Evolutionary conservation across 169 alveolate genomes (phyloP).

Genomic region (Plasmodium falciparum): DNA sequence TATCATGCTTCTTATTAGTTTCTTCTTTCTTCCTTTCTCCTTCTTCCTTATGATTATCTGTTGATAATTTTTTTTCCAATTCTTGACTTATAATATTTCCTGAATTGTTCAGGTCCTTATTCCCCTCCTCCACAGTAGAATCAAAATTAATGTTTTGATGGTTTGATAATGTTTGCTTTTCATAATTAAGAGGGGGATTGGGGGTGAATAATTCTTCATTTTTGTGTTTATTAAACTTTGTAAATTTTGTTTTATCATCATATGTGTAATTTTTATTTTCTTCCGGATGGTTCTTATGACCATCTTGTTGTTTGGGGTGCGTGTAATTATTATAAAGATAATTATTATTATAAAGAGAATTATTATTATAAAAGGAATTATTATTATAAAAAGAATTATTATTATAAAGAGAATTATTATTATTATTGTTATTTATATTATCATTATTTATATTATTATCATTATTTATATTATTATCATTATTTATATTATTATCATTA

Average conservation of each 20-base stretch:
- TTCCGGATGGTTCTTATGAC: no score
- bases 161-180: no score
- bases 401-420: background rate
- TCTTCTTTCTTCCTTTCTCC: background rate
- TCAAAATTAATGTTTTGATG: no score
- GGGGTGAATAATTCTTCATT: no score
- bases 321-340: no score
- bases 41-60: background rate
- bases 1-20: background rate
- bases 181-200: no score
- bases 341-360: no score
- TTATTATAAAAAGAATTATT: background rate
- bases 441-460: background rate
- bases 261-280: no score
- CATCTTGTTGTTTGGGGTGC: no score
- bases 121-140: background rate
- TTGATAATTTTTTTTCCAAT: no score
- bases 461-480: background rate
- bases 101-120: background rate
- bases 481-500: background rate
- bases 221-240: no score
- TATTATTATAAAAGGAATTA: background rate
- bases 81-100: background rate
- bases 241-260: no score
- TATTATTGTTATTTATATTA: background rate